These are phyloP conservation scores for Pseudocercospora crystallina DNA, from an alignment of 2,329 filamentous ascomycete species.

Conservation along the genomic window DNA sequence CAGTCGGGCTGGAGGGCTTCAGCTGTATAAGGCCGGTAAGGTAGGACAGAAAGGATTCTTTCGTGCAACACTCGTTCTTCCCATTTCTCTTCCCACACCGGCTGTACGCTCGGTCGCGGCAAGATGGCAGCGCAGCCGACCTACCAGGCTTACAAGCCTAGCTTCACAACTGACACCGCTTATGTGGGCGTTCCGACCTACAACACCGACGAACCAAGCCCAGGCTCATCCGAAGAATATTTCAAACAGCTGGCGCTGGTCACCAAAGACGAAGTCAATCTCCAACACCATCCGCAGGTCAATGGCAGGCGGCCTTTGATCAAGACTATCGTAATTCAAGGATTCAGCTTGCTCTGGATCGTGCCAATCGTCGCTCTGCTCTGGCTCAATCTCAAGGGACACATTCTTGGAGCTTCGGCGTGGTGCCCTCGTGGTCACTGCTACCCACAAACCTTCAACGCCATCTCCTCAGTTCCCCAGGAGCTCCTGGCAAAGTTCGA, in stretches of 20 bases:
- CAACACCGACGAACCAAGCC: background rate
- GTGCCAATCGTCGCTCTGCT: conserved; percentile 30
- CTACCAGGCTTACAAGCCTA: background rate
- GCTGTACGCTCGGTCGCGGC: background rate
- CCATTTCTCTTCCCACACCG: background rate
- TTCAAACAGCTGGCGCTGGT: background rate
- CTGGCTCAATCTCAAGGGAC: conserved; percentile 27
- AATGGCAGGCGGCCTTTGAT: too few species aligned
- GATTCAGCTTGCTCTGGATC: conserved; percentile 31
- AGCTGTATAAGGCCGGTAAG: background rate
- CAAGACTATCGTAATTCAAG: conserved; percentile 8
- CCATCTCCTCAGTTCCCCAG: background rate
- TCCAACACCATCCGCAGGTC: background rate
- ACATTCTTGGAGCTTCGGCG: conserved; percentile 32
- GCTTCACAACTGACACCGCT: background rate
- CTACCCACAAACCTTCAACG: conserved; percentile 8
- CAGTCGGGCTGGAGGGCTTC: too few species aligned
- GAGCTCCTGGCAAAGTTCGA: background rate
- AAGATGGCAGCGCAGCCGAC: background rate
- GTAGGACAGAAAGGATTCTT: background rate
- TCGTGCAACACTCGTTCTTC: background rate
- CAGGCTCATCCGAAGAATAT: background rate
- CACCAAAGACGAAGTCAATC: background rate
- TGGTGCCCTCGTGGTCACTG: conserved; percentile 30
- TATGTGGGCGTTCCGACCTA: background rate